phyloP scores from a whole-genome alignment of 345 rosid species.

The Viola odorata region DNA sequence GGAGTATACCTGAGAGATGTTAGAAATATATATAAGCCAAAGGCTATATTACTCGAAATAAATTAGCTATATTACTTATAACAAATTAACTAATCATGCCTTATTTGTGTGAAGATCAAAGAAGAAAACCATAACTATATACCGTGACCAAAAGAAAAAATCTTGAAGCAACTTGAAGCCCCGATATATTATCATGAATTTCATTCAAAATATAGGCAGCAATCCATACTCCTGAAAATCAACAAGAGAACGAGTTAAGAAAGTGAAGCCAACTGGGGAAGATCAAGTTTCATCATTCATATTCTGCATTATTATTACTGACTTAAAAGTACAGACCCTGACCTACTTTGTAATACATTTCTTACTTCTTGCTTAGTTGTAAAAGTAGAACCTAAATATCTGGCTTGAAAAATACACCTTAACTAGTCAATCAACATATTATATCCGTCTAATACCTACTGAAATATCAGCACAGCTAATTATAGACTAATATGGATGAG shows the following conservation, averaged over 20 bases:
- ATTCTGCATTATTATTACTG: not conserved
- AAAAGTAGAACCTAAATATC: no score
- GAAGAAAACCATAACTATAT: conserved; percentile 14
- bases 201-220: conserved; percentile 66
- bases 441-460: no score
- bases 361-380: no score
- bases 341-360: no score
- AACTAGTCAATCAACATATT: no score
- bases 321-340: no score
- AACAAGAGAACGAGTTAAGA: conserved; percentile 13
- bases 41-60: not conserved
- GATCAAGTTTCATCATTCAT: not conserved
- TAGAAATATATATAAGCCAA: conserved; percentile 24
- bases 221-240: conserved; percentile 54
- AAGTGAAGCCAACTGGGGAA: conserved; percentile 10
- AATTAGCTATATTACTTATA: conserved; percentile 1
- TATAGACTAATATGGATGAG: not conserved
- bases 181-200: conserved; percentile 40
- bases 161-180: conserved; percentile 85
- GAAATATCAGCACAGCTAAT: not conserved
- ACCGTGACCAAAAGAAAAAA: conserved; percentile 69
- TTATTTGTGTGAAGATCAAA: not conserved
- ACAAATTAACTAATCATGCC: conserved; percentile 4
- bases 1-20: conserved; percentile 22
- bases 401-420: no score